Base-by-base conservation (phyloP, 2,329 filamentous ascomycete species). In the Colletotrichum sp. region DNA sequence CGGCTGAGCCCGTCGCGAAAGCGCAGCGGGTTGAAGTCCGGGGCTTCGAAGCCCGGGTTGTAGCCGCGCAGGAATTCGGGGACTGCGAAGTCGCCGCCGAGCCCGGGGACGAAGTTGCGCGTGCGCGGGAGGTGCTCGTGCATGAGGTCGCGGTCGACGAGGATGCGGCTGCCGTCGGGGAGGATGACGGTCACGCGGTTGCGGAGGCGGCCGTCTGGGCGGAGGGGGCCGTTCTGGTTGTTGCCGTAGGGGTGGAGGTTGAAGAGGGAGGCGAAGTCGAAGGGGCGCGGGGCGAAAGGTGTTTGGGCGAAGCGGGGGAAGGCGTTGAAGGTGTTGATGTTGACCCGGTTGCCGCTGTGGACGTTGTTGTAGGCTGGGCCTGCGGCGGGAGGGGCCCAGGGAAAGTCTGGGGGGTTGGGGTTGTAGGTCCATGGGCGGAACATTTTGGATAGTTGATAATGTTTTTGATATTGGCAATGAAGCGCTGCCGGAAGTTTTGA, bases 91-190 rank as follows among this genome's bases (percentile, higher is more conserved):
- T 52, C 18, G 16, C 65, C 65, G 21, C 61, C 39, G 18, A 66
- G 60, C 26, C 61, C 65, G 4, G 21, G 65, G 13, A 64, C 12
- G 55, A 36, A 59, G 52, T 71, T 68, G 36, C 74, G 76, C 3
- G 70, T 77, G 4, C 76, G 74, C 6, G 76, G 76, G 43, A 77
- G 74, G 34, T 74, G 63, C 13, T 74, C 66, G 32, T 69, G 48
- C 21, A 77, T 71, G 14, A 74, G 18, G 36, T 67, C 61, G 43
- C 74, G 74, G 55, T 74, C 65, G 63, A 77, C 18, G 6, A 77
- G 30, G 32, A 60, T 55, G 18, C 59, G 55, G 26, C 61, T 48
- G 26, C 70, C 70, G 18, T 69, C 70, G 9, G 74, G 70, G 24
- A 77, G 70, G 14, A 71, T 24, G 6, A 77, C 73, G n/a, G 73